phyloP scores from a whole-genome alignment of 208 protist genomes.

The Perkinsela sp. region DNA sequence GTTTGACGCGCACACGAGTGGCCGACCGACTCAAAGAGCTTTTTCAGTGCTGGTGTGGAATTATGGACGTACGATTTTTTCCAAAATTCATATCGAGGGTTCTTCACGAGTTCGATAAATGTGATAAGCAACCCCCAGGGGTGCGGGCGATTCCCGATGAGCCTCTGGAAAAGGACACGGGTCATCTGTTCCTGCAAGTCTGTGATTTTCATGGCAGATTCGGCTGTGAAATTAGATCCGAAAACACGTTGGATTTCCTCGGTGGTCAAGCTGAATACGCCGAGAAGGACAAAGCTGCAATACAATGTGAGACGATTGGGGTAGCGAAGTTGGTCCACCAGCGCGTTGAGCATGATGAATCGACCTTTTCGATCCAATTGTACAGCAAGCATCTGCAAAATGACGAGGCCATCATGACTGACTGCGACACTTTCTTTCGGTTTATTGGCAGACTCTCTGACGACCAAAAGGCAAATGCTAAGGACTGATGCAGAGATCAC shows the following conservation, averaged over 20 bases:
- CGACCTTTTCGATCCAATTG: conserved; percentile 68
- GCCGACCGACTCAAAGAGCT: conserved; percentile 73
- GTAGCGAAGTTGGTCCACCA: conserved; percentile 93
- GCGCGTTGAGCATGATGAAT: conserved; percentile 83
- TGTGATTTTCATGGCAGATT: conserved; percentile 20
- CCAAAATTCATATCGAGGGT: conserved; percentile 76
- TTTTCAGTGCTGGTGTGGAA: conserved; percentile 59
- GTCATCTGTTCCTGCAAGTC: conserved; percentile 85
- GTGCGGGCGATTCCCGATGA: conserved; percentile 88
- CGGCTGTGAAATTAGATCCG: not conserved
- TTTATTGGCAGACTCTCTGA: conserved; percentile 4
- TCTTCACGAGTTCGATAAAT: conserved; percentile 95
- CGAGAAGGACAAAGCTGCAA: conserved; percentile 83
- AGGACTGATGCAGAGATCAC: not conserved
- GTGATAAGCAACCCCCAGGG: conserved; percentile 96
- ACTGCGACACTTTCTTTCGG: not conserved
- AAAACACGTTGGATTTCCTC: conserved; percentile 5
- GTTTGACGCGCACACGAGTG: conserved; percentile 10
- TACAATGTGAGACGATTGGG: conserved; percentile 98
- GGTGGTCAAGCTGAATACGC: conserved; percentile 66
- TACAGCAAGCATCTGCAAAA: conserved; percentile 72
- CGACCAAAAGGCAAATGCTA: too few species aligned
- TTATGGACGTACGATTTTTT: conserved; percentile 62
- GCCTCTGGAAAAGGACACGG: conserved; percentile 79
- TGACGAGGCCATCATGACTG: conserved; percentile 45